Conservation (phyloP, 2,329 filamentous ascomycete genomes). For the Fusarium equiseti region DNA sequence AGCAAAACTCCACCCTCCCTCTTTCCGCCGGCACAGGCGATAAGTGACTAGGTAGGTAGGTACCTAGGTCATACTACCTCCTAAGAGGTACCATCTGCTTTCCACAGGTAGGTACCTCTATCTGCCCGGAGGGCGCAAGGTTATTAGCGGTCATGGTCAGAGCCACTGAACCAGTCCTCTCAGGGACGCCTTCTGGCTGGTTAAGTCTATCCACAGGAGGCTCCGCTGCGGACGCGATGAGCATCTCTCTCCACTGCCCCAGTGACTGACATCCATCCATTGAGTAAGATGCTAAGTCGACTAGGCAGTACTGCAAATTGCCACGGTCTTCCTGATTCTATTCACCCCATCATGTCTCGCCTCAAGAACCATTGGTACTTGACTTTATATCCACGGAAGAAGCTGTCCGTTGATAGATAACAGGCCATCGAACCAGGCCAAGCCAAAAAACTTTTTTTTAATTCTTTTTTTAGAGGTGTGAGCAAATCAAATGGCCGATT, state of each 20-base stretch:
- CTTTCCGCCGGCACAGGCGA: slow-evolving; percentile 38
- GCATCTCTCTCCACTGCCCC: slow-evolving; percentile 27
- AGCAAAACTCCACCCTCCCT: slow-evolving; percentile 41
- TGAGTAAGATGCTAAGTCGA: slow-evolving; percentile 1
- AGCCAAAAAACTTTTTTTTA: slow-evolving; percentile 4
- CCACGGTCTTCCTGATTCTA: background rate
- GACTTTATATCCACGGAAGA: slow-evolving; percentile 11
- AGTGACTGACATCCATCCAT: slow-evolving; percentile 9
- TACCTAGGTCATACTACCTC: background rate
- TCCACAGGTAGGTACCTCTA: slow-evolving; percentile 6
- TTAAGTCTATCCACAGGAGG: slow-evolving; percentile 41
- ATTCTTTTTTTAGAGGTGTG: background rate
- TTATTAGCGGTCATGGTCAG: slow-evolving; percentile 31
- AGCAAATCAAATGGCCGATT: slow-evolving; percentile 41
- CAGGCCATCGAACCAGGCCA: slow-evolving; percentile 1
- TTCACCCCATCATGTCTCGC: background rate
- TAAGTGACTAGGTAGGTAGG: slow-evolving; percentile 12
- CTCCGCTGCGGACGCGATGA: slow-evolving; percentile 39
- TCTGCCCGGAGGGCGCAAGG: slow-evolving; percentile 36
- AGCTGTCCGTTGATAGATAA: slow-evolving; percentile 25
- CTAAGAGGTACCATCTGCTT: background rate
- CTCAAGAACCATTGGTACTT: background rate
- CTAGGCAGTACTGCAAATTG: background rate
- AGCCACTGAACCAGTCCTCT: slow-evolving; percentile 22
- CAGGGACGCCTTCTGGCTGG: background rate